Percentiles rank a stretch among this genome's conserved stretches.
Conservation (phyloP, 2,329 filamentous ascomycete species). For the Trichoderma aggressivum region DNA sequence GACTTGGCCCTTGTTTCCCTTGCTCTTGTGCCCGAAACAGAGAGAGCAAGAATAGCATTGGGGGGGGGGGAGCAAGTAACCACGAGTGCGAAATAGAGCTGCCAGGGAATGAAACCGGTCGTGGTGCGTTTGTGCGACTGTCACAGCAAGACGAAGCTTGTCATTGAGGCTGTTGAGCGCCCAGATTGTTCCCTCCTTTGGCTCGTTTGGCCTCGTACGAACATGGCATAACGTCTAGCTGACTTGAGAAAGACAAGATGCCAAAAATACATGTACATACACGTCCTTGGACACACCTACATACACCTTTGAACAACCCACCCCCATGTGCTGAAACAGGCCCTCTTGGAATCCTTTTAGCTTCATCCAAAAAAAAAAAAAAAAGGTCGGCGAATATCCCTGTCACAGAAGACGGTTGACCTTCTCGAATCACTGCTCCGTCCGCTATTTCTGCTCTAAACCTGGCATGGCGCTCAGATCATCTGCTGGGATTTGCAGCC, state of each 20-base stretch:
- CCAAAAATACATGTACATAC: background rate
- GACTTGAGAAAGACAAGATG: background rate
- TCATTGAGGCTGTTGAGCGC: conserved; percentile 8
- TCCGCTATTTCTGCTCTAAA: background rate
- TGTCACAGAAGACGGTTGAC: background rate
- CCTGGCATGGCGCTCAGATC: background rate
- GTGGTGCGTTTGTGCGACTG: conserved; percentile 3
- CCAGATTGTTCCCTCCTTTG: background rate
- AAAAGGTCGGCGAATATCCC: background rate
- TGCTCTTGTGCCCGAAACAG: background rate
- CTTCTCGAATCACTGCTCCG: background rate
- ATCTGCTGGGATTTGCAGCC: conserved; percentile 1
- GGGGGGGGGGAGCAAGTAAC: background rate
- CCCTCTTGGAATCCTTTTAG: background rate
- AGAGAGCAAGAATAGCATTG: background rate
- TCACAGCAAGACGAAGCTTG: conserved; percentile 11
- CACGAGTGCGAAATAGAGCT: background rate
- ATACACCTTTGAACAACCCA: background rate
- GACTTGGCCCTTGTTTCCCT: background rate
- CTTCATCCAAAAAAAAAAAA: too few relatives aligned
- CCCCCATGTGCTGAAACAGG: background rate
- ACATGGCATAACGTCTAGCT: background rate
- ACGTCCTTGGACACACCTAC: background rate
- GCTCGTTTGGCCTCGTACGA: background rate
- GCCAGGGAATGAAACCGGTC: conserved; percentile 7